A percentile compares a stretch with the other conserved stretches of the same genome.
Evolutionary conservation across 2,329 filamentous ascomycete genomes (phyloP).

Genomic region (Aspergillus versicolor): DNA sequence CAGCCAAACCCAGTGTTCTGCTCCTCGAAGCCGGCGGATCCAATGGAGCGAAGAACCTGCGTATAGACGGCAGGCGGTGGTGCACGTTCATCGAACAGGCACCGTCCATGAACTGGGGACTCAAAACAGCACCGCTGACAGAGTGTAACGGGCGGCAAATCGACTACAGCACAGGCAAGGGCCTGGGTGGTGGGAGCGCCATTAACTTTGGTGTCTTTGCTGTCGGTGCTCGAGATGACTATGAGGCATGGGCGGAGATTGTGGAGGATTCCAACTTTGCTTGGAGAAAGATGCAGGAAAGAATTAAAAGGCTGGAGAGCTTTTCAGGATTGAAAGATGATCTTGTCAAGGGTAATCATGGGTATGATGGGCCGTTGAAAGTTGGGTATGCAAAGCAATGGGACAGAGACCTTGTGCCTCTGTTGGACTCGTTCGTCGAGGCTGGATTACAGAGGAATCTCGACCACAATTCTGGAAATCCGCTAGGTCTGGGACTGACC

Average conservation of each 20-base stretch:
- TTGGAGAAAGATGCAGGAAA: conserved; percentile 58
- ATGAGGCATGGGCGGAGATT: conserved; percentile 58
- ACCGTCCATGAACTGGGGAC: conserved; percentile 53
- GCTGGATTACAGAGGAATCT: too few species aligned
- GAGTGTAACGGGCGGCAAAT: conserved; percentile 46
- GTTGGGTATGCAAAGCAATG: too few species aligned
- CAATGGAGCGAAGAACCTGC: conserved; percentile 49
- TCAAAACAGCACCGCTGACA: conserved; percentile 50
- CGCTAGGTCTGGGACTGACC: too few species aligned
- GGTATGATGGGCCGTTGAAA: too few species aligned
- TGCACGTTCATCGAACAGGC: conserved; percentile 45
- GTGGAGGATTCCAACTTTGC: conserved; percentile 56
- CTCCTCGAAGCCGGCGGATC: conserved; percentile 60
- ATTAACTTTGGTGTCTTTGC: conserved; percentile 59
- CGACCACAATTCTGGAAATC: too few species aligned
- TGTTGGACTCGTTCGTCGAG: too few species aligned
- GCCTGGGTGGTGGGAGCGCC: conserved; percentile 53
- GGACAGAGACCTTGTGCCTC: too few species aligned
- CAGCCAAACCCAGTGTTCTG: conserved; percentile 53
- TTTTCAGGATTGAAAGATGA: conserved; percentile 48
- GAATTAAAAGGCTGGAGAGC: too few species aligned
- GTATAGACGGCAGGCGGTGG: conserved; percentile 57
- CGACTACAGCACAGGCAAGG: conserved; percentile 52
- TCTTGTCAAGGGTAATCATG: too few species aligned
- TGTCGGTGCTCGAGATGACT: conserved; percentile 59